Conservation (phyloP, 129 eudicot species). For the Logfia minima region DNA sequence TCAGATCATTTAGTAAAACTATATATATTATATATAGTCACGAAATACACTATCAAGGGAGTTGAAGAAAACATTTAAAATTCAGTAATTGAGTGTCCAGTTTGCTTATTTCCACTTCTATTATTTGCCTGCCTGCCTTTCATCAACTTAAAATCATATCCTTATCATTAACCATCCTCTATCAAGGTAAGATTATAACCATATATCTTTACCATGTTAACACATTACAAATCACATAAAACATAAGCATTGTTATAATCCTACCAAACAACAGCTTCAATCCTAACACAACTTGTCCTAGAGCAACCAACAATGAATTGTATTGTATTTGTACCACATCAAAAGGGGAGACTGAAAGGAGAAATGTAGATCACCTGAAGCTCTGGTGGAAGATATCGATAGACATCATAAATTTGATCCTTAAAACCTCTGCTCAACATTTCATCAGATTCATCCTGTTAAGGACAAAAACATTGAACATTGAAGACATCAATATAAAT, state of each 20-base stretch:
- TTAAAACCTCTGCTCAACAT: conserved; percentile 99
- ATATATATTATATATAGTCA: not conserved
- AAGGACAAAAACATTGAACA: not conserved
- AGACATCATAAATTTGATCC: conserved; percentile 98
- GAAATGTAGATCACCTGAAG: conserved; percentile 63
- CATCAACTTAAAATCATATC: not conserved
- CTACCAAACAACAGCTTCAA: not conserved
- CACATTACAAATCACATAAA: not conserved
- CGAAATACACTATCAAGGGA: not conserved
- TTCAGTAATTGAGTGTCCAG: not conserved
- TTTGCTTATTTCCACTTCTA: not conserved
- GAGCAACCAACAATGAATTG: not conserved
- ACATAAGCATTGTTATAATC: not conserved
- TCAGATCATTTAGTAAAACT: not conserved
- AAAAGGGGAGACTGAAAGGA: not conserved
- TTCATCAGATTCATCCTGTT: conserved; percentile 96
- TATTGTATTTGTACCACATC: not conserved
- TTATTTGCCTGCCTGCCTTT: not conserved
- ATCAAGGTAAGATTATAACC: not conserved
- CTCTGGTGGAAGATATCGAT: conserved; percentile 96
- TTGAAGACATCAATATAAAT: not conserved
- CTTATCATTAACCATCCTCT: not conserved
- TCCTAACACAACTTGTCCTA: not conserved
- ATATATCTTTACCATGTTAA: not conserved
- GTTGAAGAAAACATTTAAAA: not conserved